Conservation (phyloP, 257 asterid species). For the Linaria vulgaris region DNA sequence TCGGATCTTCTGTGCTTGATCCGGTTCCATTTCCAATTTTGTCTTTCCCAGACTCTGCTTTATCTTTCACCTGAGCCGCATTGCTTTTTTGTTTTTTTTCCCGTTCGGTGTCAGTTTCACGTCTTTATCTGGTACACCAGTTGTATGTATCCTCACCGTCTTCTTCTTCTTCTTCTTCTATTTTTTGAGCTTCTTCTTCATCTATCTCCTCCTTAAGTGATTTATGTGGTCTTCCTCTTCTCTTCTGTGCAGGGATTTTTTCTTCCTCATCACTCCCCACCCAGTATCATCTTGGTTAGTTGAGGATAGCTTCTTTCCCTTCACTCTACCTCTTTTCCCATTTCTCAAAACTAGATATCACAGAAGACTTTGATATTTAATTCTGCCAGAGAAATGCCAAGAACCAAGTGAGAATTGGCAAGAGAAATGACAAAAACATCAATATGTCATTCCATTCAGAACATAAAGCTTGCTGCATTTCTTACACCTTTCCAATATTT, state of each 20-base stretch:
- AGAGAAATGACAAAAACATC: background rate
- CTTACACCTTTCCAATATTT: too few species aligned
- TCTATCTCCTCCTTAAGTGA: conserved; percentile 39
- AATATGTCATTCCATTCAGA: background rate
- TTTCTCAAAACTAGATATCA: conserved; percentile 17
- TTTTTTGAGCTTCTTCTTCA: conserved; percentile 35
- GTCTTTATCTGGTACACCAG: conserved; percentile 31
- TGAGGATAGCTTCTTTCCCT: conserved; percentile 42
- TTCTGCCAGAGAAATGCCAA: conserved; percentile 21
- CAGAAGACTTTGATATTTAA: conserved; percentile 8
- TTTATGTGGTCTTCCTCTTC: conserved; percentile 57
- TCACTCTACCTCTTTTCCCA: conserved; percentile 51
- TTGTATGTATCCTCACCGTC: conserved; percentile 36
- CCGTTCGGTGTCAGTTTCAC: conserved; percentile 32
- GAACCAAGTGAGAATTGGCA: conserved; percentile 2
- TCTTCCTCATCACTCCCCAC: conserved; percentile 56
- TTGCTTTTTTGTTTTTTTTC: conserved; percentile 33
- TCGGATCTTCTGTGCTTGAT: conserved; percentile 37
- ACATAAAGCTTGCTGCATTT: background rate
- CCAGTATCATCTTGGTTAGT: conserved; percentile 41
- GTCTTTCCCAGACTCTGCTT: conserved; percentile 33
- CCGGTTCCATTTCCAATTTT: conserved; percentile 35
- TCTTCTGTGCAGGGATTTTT: conserved; percentile 49
- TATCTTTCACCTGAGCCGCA: conserved; percentile 30
- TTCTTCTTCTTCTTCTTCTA: conserved; percentile 40